Percentiles rank a stretch among this genome's conserved stretches.
Conservation (phyloP, 768 basidiomycete genomes). For the Austroboletus festivus region DNA sequence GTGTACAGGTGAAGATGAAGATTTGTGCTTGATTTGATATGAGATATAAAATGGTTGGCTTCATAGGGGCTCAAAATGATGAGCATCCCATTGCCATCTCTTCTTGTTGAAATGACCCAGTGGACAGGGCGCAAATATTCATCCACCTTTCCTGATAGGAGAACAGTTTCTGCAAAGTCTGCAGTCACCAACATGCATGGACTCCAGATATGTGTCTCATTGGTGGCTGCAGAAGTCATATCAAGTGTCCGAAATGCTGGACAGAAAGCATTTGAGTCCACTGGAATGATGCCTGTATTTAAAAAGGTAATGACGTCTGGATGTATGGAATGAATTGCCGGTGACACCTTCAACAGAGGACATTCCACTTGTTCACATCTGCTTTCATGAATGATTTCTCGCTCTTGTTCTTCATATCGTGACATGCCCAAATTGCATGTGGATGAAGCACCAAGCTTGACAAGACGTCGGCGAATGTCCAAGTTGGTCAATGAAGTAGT, state of each 20-base stretch:
- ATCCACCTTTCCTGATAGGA: not conserved
- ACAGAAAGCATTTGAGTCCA: not conserved
- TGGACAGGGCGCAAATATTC: conserved; percentile 10
- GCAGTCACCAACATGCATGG: conserved; percentile 1
- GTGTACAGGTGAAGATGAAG: not conserved
- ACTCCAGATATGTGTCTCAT: conserved; percentile 6
- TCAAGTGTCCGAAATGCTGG: conserved; percentile 1
- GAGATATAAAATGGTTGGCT: not conserved
- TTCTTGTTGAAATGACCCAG: conserved; percentile 1
- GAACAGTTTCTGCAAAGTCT: conserved; percentile 1
- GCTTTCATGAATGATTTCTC: not conserved
- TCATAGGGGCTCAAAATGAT: not conserved
- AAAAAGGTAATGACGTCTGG: not conserved
- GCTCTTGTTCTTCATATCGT: not conserved
- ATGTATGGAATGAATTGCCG: not conserved
- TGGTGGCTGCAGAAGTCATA: not conserved
- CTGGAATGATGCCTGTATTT: not conserved
- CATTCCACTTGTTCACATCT: not conserved
- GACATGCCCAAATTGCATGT: not conserved
- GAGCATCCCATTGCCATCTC: not conserved
- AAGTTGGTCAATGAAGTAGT: not conserved
- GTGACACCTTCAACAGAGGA: not conserved
- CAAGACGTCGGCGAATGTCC: not conserved
- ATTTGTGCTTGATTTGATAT: not conserved
- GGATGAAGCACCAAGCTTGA: not conserved